Conservation (phyloP, 2,329 filamentous ascomycete species). For the Alternaria consortialis region DNA sequence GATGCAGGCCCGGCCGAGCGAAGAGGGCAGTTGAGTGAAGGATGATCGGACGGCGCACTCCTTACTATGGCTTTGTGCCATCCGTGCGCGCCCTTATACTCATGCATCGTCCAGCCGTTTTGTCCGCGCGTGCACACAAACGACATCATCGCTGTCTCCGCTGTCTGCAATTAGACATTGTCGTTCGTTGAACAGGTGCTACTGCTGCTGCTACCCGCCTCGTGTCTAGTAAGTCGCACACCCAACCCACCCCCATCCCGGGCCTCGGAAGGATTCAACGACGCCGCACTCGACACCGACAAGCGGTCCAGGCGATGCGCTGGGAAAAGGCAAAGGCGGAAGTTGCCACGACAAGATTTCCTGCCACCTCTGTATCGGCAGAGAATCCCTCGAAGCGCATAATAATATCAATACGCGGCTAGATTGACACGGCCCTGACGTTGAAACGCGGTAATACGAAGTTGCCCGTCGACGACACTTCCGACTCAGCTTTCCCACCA, state of each 20-base stretch:
- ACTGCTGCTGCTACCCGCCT: slow-evolving; percentile 14
- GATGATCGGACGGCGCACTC: slow-evolving; percentile 24
- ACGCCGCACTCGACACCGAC: neutral
- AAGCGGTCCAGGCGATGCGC: slow-evolving; percentile 13
- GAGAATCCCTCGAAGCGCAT: neutral
- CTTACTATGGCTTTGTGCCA: slow-evolving; percentile 17
- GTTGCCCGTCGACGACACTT: slow-evolving; percentile 3
- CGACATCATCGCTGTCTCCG: slow-evolving; percentile 8
- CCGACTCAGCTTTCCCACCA: slow-evolving; percentile 15
- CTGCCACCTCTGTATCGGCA: slow-evolving; percentile 10
- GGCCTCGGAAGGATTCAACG: slow-evolving; percentile 14
- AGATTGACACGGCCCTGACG: slow-evolving; percentile 11
- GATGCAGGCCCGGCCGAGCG: slow-evolving; percentile 14
- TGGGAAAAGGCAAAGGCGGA: slow-evolving; percentile 1
- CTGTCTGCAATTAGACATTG: slow-evolving; percentile 13
- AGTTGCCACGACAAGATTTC: slow-evolving; percentile 8
- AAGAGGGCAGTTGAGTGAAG: slow-evolving; percentile 12
- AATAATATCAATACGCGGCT: slow-evolving; percentile 4
- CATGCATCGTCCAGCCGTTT: slow-evolving; percentile 10
- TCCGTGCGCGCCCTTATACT: slow-evolving; percentile 19
- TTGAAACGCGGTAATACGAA: slow-evolving; percentile 23
- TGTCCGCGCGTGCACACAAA: slow-evolving; percentile 8
- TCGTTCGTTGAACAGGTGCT: slow-evolving; percentile 19
- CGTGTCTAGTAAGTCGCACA: slow-evolving; percentile 29
- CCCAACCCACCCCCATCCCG: slow-evolving; percentile 14